Base-by-base conservation (phyloP, 192 early-diverging fungal species). In the Coemansia sp. region DNA sequence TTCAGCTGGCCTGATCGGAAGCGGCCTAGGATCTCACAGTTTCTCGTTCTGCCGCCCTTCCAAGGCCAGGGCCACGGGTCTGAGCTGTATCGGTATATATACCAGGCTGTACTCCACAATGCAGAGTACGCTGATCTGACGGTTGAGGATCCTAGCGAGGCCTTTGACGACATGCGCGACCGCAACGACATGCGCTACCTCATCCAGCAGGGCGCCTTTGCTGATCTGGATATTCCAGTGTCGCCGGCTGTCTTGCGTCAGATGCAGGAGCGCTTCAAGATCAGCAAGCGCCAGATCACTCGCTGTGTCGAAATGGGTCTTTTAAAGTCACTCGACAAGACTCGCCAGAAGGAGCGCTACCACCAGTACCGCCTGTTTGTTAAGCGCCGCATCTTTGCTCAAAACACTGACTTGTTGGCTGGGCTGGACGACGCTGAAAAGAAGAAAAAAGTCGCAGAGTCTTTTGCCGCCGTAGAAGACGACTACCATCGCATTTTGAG, bases 141-240 rank as follows among this genome's bases (percentile, higher is more conserved):
- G 74, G 96, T 98, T 11, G 96, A 98, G 75, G 95, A 97, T 73
- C 95, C 95, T 5, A 96, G 93, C 71, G 95, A 97, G 60, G 87
- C 84, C 1, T 98, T 97, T 71, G 85, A 85, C 59, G 91, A 92
- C 66, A 74, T 98, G 75, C 88, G 96, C 4, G 96, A 98, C 63
- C 87, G 88, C 67, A 90, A 89, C 71, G 96, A 97, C 72, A 76
- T 95, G 76, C 77, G 83, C 30, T 76, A 77, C 26, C 79, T 98
- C 49, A 65, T 87, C 7, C 64, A 85, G 1, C 75, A 85, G 9
- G 75, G 81, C 6, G 87, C 84, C 3, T 90, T 93, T 53, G 86
- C 87, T 28, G 84, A 84, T 6, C 57, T 96, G 6, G 52, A 74
- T 30, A 82, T 87, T 8, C 91, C 92, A 6, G 86, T 98, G 4